Base-by-base conservation (phyloP, 2,329 filamentous ascomycete species). In the Arthroderma sp. region DNA sequence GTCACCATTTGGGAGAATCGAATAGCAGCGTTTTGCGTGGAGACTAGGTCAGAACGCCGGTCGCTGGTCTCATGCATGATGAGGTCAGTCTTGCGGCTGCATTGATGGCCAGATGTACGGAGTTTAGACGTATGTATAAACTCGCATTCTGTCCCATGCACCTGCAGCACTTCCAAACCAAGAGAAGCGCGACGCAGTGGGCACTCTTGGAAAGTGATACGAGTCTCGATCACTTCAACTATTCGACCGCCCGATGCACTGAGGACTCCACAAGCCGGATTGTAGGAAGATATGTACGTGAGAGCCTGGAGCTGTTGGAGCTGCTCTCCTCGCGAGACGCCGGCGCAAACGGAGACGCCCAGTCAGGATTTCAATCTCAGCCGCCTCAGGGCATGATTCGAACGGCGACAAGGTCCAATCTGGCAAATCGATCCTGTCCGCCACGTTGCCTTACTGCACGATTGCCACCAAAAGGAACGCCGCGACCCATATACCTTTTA, bases 351-450 rank as follows among this genome's bases (percentile, higher is more conserved):
- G 47, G 33, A 51, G 7, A 51, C 23, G 21, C 23, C 47, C 15
- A n/a, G 47, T 19, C 9, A 13, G 15, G 47, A 51, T 51, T 25
- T 9, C 28, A 51, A 51, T 33, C 25, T 51, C 25, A 51, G 47
- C 47, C 47, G 23, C 47, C 47, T 51, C 25, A 33, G 28, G n/a
- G n/a, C 28, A 51, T 51, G 15, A 51, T n/a, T 25, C 17, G 25
- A 51, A 51, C 47, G 47, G 47, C 47, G 47, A 51, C 47, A n/a
- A 51, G 47, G 47, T 51, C 47, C 47, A 51, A 51, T 51, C 47
- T 33, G 47, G 47, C 33, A 17, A 51, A 1, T 35, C 19, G 47
- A 51, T 51, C 47, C 47, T 51, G 47, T 51, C 47, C 33, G 47
- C 47, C 47, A 51, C 47, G 47, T 51, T 51, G 15, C 44, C 44